Percentiles rank a stretch among this genome's conserved stretches.
phyloP scores from a whole-genome alignment of 2,329 filamentous ascomycete genomes.

The Cercospora nicotianae region DNA sequence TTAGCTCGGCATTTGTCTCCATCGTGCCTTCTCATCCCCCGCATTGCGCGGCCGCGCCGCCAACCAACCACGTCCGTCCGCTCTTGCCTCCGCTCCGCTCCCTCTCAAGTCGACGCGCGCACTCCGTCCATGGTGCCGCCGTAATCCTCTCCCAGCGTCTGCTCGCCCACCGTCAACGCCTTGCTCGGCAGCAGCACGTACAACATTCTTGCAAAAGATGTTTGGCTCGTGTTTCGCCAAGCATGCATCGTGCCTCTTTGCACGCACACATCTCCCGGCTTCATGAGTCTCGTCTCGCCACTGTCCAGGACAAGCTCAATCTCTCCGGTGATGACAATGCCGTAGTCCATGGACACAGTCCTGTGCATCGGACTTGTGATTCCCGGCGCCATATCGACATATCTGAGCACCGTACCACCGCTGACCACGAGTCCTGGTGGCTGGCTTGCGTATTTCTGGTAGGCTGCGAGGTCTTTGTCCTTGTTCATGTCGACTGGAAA shows the following conservation, averaged over 20 bases:
- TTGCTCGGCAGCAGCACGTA: conserved; percentile 36
- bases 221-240: conserved; percentile 37
- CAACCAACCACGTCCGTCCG: background rate
- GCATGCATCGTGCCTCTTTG: conserved; percentile 40
- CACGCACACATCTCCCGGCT: conserved; percentile 36
- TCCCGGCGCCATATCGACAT: conserved; percentile 32
- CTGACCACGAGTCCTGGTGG: conserved; percentile 53
- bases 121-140: conserved; percentile 34
- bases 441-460: conserved; percentile 45
- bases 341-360: conserved; percentile 39
- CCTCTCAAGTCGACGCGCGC: conserved; percentile 15
- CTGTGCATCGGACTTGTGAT: conserved; percentile 36
- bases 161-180: conserved; percentile 30
- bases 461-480: conserved; percentile 50
- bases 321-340: conserved; percentile 37
- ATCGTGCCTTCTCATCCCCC: background rate
- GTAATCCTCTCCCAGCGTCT: conserved; percentile 35
- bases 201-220: conserved; percentile 38
- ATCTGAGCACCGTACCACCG: conserved; percentile 48
- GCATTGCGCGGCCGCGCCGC: background rate
- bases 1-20: background rate
- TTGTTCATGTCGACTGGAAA: conserved; percentile 50
- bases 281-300: conserved; percentile 36
- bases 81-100: background rate
- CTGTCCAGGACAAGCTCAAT: conserved; percentile 38